Conservation (phyloP, 129 eudicot genomes). For the Glebionis coronaria region DNA sequence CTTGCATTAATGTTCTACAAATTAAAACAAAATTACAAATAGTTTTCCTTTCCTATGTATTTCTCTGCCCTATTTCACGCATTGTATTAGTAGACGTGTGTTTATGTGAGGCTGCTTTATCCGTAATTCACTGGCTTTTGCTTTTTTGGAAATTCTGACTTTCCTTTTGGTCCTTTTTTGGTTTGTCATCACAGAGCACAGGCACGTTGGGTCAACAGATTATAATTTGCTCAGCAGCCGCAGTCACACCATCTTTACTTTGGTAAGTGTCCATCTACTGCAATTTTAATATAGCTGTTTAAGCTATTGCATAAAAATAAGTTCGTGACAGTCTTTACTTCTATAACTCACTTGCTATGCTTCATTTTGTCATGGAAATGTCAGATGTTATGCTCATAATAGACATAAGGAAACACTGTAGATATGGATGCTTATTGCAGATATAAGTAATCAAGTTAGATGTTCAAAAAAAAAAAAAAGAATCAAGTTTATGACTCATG, state of each 20-base stretch:
- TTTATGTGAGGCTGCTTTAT: conserved; percentile 16
- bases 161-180: conserved; percentile 14
- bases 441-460: conserved; percentile 16
- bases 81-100: background rate
- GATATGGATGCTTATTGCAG: conserved; percentile 1
- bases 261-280: conserved; percentile 48
- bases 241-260: conserved; percentile 97
- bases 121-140: conserved; percentile 1
- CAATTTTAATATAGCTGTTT: conserved; percentile 22
- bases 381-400: too few relatives aligned
- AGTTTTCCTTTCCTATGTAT: conserved; percentile 3
- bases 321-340: too few relatives aligned
- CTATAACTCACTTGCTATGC: background rate
- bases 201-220: conserved; percentile 97
- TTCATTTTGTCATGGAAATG: too few relatives aligned
- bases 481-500: background rate
- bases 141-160: conserved; percentile 15
- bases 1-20: background rate
- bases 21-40: background rate
- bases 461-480: too few relatives aligned
- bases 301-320: background rate
- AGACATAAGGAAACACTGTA: conserved; percentile 3
- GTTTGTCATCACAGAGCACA: conserved; percentile 66
- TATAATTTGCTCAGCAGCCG: conserved; percentile 95
- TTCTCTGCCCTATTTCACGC: conserved; percentile 9